Base-by-base conservation (phyloP, 164 flowering plant species). In the Brasenia schreberi region DNA sequence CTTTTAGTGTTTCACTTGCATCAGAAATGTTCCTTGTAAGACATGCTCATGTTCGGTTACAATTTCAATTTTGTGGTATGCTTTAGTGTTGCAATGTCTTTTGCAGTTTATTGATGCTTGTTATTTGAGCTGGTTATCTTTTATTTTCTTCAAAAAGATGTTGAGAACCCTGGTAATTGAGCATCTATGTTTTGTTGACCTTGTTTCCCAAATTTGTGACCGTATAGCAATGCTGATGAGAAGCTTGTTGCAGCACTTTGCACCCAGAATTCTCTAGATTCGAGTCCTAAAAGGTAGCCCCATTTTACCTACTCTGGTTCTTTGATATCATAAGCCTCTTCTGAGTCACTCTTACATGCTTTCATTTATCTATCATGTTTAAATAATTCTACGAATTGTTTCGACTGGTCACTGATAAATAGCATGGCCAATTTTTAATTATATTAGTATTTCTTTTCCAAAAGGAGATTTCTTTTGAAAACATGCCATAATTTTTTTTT, bases 181-280 rank as follows among this genome's bases (percentile, higher is more conserved):
- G 14, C 14, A 45, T 45, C 11, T 45, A 45, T 45, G 53, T 45
- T 45, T 45, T 45, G 11, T 45, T 45, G 53, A 45, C 5, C 53
- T 60, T 60, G 7, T 60, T 19, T 60, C 3, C n/a, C n/a, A 60
- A n/a, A 19, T 6, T 60, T 60, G 63, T 60, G 1, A 43, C 43
- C 45, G 62, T 74, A 68, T 83, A 95, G 99, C 80, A 87, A 90
- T 77, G 78, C 89, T 72, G 99, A 95, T 83, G 99, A 95, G 78
- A 95, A 87, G 71, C 86, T 95, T 78, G 99, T 92, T 53, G 92
- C 96, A 70, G 92, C 97, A n/a, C 84, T 95, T 68, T 88, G 97
- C 73, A 67, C 87, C 67, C 81, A 79, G 68, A 70, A 73, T 69
- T 64, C 67, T 73, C 84, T 78, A 76, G 65, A 69, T 17, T 73